Conservation (phyloP, 2,329 filamentous ascomycete genomes). For the Fusarium pseudonygamai region DNA sequence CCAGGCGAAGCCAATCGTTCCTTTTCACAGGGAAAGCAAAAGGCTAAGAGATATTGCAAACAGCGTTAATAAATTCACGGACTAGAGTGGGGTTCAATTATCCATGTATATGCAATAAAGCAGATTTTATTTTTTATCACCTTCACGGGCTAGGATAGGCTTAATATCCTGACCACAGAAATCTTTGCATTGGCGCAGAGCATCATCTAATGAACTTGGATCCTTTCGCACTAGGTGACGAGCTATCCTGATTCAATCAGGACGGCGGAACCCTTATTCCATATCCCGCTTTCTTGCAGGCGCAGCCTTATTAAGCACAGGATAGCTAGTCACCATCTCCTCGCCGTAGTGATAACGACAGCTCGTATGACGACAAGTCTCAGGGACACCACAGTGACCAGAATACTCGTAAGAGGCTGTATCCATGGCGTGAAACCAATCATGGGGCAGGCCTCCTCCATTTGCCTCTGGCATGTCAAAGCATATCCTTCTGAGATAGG, state of each 20-base stretch:
- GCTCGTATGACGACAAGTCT: background rate
- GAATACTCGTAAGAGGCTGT: background rate
- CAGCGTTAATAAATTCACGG: background rate
- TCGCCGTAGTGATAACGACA: background rate
- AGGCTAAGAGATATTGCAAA: background rate
- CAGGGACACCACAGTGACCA: background rate
- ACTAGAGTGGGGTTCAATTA: background rate
- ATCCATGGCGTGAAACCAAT: background rate
- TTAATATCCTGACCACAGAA: background rate
- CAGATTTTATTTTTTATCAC: background rate
- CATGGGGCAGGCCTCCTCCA: background rate
- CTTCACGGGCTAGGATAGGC: background rate
- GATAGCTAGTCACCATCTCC: background rate
- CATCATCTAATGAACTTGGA: background rate
- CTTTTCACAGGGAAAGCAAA: background rate
- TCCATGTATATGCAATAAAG: background rate
- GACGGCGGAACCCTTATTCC: too few relatives aligned
- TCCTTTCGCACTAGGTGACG: too few relatives aligned
- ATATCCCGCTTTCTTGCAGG: too few relatives aligned
- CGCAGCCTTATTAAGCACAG: background rate
- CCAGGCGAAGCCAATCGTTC: too few relatives aligned
- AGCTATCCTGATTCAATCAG: too few relatives aligned
- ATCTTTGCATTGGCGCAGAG: background rate
- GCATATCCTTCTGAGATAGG: background rate
- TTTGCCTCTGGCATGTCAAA: background rate